Percentiles rank a stretch among this genome's conserved stretches.
phyloP scores from a whole-genome alignment of 768 basidiomycete species.

The Tylopilus sp. region DNA sequence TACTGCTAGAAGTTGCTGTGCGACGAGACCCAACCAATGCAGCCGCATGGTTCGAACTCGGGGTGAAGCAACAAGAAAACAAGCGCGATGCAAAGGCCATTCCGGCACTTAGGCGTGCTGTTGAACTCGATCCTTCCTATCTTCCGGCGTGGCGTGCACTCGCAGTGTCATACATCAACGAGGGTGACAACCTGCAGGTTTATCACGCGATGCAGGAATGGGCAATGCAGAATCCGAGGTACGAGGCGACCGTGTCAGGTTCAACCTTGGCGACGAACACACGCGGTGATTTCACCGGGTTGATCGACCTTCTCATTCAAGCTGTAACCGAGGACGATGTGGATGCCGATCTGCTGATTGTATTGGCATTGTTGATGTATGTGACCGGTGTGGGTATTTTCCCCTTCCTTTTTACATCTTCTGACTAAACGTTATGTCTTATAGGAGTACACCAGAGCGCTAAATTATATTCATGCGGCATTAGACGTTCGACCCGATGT shows the following conservation, averaged over 20 bases:
- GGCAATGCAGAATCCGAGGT: constrained; percentile 59
- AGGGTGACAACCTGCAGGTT: constrained; percentile 69
- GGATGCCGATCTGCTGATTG: constrained; percentile 94
- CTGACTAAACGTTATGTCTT: neutral
- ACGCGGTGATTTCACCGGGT: constrained; percentile 36
- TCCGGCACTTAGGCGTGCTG: constrained; percentile 73
- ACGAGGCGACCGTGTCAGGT: constrained; percentile 44
- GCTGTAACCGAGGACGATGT: constrained; percentile 72
- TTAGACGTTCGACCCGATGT: constrained; percentile 86
- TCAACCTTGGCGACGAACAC: constrained; percentile 29
- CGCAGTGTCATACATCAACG: constrained; percentile 88
- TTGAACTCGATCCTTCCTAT: constrained; percentile 75
- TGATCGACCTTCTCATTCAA: constrained; percentile 76
- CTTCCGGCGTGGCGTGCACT: constrained; percentile 87
- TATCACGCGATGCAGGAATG: constrained; percentile 83
- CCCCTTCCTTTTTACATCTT: neutral
- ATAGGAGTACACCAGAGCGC: constrained; percentile 87
- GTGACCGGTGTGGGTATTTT: constrained; percentile 76
- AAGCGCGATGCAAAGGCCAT: constrained; percentile 92
- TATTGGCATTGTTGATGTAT: constrained; percentile 89
- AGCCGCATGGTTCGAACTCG: constrained; percentile 84
- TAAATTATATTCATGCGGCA: constrained; percentile 91
- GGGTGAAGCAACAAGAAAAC: constrained; percentile 97
- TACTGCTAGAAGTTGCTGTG: constrained; percentile 87
- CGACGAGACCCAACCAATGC: constrained; percentile 72